phyloP scores from a whole-genome alignment of 208 protist species.

The Entamoeba moshkovskii region DNA sequence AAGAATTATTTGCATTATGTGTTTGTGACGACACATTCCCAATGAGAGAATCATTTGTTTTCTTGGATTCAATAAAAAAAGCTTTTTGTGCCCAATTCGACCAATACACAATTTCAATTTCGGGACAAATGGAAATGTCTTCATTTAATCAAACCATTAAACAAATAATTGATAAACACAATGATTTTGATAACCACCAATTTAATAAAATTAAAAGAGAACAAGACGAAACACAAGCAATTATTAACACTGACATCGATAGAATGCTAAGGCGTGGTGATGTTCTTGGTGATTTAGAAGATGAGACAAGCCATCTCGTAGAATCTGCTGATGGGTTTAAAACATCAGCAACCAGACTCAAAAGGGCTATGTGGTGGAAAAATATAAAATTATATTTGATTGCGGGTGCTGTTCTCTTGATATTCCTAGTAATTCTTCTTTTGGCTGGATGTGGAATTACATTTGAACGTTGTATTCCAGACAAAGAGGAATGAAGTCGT shows the following conservation, averaged over 20 bases:
- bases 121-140: neutral
- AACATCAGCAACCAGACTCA: neutral
- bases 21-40: neutral
- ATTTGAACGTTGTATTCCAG: neutral
- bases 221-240: neutral
- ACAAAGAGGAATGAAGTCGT: neutral
- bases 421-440: neutral
- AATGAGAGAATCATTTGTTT: conserved; percentile 1
- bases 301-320: neutral
- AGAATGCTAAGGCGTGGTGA: neutral
- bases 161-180: neutral
- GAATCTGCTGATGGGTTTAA: neutral
- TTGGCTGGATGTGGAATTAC: neutral
- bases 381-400: neutral
- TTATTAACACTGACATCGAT: neutral
- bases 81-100: neutral
- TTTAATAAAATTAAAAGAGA: neutral
- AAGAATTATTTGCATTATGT: neutral
- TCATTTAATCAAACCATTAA: neutral
- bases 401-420: neutral
- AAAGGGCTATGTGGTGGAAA: neutral
- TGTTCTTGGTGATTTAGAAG: neutral
- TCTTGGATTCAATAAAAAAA: neutral
- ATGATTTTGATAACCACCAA: neutral
- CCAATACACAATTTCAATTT: neutral